A percentile compares a stretch with the other conserved stretches of the same genome.
Conservation (phyloP, 129 eudicot genomes). For the Flaveria robusta region DNA sequence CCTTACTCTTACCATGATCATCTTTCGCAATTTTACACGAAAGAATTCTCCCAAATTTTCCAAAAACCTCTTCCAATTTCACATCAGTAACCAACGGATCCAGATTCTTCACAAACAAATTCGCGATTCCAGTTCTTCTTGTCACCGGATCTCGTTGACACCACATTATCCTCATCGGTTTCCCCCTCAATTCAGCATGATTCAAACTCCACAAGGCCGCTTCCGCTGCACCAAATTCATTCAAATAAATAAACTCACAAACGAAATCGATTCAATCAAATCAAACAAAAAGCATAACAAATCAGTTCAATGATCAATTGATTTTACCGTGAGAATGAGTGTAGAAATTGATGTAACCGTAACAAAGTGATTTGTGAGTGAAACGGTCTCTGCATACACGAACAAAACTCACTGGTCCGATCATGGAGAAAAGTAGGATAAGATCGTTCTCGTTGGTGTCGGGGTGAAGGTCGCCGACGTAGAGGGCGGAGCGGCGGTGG, state of each 20-base stretch:
- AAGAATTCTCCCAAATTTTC: conserved; percentile 47
- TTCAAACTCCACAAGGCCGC: conserved; percentile 41
- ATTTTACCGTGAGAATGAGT: conserved; percentile 40
- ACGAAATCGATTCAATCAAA: background rate
- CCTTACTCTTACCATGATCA: conserved; percentile 47
- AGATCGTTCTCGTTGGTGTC: conserved; percentile 48
- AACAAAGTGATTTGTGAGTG: conserved; percentile 43
- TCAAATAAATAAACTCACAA: background rate
- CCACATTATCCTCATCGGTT: conserved; percentile 65
- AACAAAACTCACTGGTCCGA: conserved; percentile 47
- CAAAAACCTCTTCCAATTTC: conserved; percentile 43
- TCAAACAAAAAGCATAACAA: background rate
- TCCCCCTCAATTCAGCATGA: conserved; percentile 45
- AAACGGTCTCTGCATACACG: conserved; percentile 49
- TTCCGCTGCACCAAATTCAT: conserved; percentile 41
- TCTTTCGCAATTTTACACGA: conserved; percentile 59
- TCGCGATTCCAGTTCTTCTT: conserved; percentile 43
- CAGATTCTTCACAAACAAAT: conserved; percentile 62
- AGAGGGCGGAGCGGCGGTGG: conserved; percentile 38
- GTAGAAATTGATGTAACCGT: conserved; percentile 50
- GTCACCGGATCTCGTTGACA: conserved; percentile 42
- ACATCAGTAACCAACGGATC: conserved; percentile 38
- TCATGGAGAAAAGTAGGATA: conserved; percentile 17
- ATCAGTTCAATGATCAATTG: background rate
- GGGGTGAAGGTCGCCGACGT: conserved; percentile 62